These are phyloP conservation scores for Kregervanrija pseudodelftensis DNA, from an alignment of 805 yeast species.

Conservation along the genomic window DNA sequence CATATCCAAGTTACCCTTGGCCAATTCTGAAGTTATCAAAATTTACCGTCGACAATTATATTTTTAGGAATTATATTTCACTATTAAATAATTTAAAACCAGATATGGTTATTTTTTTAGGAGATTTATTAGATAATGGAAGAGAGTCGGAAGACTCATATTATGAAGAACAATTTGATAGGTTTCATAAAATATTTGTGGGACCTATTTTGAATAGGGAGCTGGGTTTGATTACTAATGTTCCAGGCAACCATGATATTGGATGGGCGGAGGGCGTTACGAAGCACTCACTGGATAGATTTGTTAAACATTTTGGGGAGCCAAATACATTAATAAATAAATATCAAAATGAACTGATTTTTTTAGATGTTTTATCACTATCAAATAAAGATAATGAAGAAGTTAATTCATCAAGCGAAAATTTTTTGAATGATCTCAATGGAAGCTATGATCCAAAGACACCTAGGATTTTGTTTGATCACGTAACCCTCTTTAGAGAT, in stretches of 20 bases:
- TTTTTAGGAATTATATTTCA: conserved; percentile 65
- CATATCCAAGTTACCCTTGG: conserved; percentile 70
- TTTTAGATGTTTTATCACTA: conserved; percentile 75
- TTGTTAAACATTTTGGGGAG: conserved; percentile 65
- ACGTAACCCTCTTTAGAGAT: conserved; percentile 80
- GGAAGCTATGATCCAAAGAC: conserved; percentile 16
- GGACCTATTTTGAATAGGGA: conserved; percentile 33
- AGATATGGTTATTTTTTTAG: conserved; percentile 70
- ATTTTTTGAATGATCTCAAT: conserved; percentile 41
- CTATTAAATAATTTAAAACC: conserved; percentile 60
- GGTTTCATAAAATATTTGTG: conserved; percentile 60
- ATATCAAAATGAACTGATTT: conserved; percentile 64
- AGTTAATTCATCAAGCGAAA: conserved; percentile 41
- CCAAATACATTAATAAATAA: conserved; percentile 48
- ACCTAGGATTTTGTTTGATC: conserved; percentile 73
- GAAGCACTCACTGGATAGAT: conserved; percentile 49
- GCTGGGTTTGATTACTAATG: conserved; percentile 29
- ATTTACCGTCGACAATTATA: conserved; percentile 66
- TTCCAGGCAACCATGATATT: conserved; percentile 94
- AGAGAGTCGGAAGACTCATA: conserved; percentile 44
- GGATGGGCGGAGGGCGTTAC: conserved; percentile 78
- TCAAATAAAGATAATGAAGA: conserved; percentile 45
- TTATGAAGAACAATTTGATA: conserved; percentile 50
- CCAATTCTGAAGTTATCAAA: conserved; percentile 48
- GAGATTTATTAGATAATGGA: conserved; percentile 94